Conservation (phyloP, 2,329 filamentous ascomycete species). For the Ilyonectria destructans region DNA sequence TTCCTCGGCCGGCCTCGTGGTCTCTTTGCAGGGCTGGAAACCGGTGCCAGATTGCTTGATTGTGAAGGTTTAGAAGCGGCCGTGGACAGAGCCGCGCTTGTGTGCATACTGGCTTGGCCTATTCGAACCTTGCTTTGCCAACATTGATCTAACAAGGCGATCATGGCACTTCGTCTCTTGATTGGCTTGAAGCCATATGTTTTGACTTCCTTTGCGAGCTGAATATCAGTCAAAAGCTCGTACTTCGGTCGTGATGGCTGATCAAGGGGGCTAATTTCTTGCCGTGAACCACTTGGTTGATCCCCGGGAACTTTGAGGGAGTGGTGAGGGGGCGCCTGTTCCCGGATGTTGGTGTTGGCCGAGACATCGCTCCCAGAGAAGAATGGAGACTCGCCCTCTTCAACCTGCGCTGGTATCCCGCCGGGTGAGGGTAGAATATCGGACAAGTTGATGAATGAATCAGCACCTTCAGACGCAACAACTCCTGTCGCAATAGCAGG, state of each 20-base stretch:
- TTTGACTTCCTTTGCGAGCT: constrained; percentile 74
- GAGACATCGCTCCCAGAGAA: constrained; percentile 45
- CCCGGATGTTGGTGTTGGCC: constrained; percentile 31
- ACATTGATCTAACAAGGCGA: constrained; percentile 79
- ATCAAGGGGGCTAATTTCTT: neutral
- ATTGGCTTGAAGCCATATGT: constrained; percentile 82
- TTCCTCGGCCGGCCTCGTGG: constrained; percentile 57
- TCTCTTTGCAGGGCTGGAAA: constrained; percentile 40
- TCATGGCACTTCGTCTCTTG: constrained; percentile 79
- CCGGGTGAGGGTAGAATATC: constrained; percentile 43
- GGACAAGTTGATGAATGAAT: constrained; percentile 45
- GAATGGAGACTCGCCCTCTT: constrained; percentile 32
- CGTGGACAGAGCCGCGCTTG: constrained; percentile 40
- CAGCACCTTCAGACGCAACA: constrained; percentile 19
- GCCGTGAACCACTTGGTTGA: neutral
- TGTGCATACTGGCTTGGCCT: constrained; percentile 34
- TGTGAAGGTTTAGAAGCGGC: constrained; percentile 34
- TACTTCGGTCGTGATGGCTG: constrained; percentile 67
- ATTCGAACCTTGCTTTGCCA: constrained; percentile 73
- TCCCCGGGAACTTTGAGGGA: neutral
- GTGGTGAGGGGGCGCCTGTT: neutral
- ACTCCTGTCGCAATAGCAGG: constrained; percentile 6
- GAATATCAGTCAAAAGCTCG: constrained; percentile 73
- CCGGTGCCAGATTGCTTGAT: constrained; percentile 24
- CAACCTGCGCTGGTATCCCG: constrained; percentile 11